Conservation (phyloP, 2,329 filamentous ascomycete genomes). For the Cercospora brassicicola region DNA sequence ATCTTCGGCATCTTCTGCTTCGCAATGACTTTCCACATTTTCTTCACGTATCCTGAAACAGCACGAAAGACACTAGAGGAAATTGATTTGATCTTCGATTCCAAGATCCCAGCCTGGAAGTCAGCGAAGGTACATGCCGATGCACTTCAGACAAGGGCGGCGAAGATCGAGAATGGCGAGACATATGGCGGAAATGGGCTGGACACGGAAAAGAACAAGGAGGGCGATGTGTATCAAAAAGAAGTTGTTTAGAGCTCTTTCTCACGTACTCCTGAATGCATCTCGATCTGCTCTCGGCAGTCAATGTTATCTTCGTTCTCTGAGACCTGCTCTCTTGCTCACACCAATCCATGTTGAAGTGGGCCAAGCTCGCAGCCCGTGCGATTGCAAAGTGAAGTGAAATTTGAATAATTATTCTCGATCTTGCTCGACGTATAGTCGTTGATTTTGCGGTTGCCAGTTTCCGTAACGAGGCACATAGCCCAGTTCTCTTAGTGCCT, state of each 20-base stretch:
- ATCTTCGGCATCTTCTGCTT: constrained; percentile 69
- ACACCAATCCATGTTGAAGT: background rate
- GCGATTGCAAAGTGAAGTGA: background rate
- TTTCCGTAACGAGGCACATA: background rate
- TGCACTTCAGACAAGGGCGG: constrained; percentile 16
- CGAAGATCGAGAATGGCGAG: constrained; percentile 18
- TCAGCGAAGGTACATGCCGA: constrained; percentile 28
- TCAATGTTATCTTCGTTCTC: background rate
- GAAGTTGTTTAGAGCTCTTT: constrained; percentile 8
- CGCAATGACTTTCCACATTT: constrained; percentile 53
- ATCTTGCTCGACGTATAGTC: background rate
- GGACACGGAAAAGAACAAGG: constrained; percentile 13
- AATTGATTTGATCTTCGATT: constrained; percentile 41
- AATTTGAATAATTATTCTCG: background rate
- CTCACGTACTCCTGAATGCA: background rate
- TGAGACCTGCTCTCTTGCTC: background rate
- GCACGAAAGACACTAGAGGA: constrained; percentile 42
- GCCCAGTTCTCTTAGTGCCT: background rate
- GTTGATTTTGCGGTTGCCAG: background rate
- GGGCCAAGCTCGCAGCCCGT: background rate
- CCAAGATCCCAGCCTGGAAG: constrained; percentile 33
- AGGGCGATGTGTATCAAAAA: constrained; percentile 8
- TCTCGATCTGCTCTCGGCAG: background rate
- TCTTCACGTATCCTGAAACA: constrained; percentile 44
- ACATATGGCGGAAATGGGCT: background rate